These are phyloP conservation scores for Umbellularia californica DNA, from an alignment of 164 flowering plant genomes.

Conservation along the genomic window DNA sequence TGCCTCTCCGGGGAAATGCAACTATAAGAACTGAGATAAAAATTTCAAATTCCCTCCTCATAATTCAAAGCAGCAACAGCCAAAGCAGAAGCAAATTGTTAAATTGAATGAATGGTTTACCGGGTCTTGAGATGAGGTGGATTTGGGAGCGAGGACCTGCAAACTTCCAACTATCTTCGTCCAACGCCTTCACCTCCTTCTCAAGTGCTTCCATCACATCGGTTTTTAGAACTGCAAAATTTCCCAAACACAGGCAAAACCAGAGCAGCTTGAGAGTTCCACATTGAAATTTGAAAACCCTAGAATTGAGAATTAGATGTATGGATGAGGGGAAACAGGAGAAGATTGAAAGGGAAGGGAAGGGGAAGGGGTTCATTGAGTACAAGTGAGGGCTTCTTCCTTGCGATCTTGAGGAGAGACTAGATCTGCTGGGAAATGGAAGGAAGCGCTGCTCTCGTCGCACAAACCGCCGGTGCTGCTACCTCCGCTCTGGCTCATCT, in stretches of 20 bases:
- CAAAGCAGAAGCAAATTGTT: no score
- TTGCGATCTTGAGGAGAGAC: slow-evolving; percentile 58
- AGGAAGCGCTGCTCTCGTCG: slow-evolving; percentile 31
- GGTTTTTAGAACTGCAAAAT: slow-evolving; percentile 52
- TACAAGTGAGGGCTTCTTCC: slow-evolving; percentile 62
- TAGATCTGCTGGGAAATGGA: slow-evolving; percentile 42
- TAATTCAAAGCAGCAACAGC: no score
- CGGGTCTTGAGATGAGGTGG: slow-evolving; percentile 61
- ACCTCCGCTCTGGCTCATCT: slow-evolving; percentile 5
- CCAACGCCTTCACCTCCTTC: slow-evolving; percentile 83
- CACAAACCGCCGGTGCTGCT: slow-evolving; percentile 19
- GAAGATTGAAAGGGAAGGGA: background rate
- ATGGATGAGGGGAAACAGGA: background rate
- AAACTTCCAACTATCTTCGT: slow-evolving; percentile 92
- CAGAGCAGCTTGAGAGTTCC: background rate
- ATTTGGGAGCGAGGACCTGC: slow-evolving; percentile 88
- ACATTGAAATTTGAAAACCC: background rate
- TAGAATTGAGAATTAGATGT: background rate
- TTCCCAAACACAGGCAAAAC: background rate
- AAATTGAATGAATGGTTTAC: slow-evolving; percentile 21
- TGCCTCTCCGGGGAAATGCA: no score
- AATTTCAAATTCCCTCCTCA: no score
- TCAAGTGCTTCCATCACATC: slow-evolving; percentile 70
- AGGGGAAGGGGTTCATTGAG: background rate
- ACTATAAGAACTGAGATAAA: no score